phyloP scores from a whole-genome alignment of 192 early-diverging fungal species.

The Fimicolochytrium jonesii region DNA sequence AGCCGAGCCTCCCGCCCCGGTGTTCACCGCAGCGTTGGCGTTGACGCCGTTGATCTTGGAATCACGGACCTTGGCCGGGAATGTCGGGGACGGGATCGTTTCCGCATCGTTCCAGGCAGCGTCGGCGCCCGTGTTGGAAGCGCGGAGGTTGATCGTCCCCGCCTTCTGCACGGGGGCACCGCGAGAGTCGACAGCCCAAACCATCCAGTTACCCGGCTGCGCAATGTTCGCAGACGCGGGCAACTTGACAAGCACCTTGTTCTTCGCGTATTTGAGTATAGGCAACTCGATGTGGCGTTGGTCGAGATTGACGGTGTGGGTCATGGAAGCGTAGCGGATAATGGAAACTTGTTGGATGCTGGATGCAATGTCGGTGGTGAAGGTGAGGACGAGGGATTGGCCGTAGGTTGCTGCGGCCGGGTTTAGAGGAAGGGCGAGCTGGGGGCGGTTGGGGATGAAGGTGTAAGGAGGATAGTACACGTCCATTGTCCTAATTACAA shows the following conservation, averaged over 20 bases:
- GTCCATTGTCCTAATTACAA: too few species aligned
- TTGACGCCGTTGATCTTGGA: too few species aligned
- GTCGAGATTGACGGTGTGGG: conserved; percentile 22
- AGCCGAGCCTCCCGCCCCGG: too few species aligned
- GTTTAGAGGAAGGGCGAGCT: not conserved
- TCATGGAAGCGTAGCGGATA: conserved; percentile 20
- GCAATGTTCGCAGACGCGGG: conserved; percentile 4
- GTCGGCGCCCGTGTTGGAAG: not conserved
- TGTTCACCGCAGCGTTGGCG: too few species aligned
- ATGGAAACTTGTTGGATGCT: conserved; percentile 9
- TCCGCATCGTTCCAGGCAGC: not conserved
- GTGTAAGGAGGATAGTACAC: conserved; percentile 7
- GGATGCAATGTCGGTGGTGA: not conserved
- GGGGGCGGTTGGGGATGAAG: conserved; percentile 32
- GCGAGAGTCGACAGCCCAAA: conserved; percentile 6
- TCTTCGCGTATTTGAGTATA: conserved; percentile 12
- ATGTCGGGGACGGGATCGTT: not conserved
- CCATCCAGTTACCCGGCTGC: conserved; percentile 19
- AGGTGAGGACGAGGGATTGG: conserved; percentile 5
- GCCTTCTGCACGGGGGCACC: conserved; percentile 8
- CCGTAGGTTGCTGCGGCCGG: not conserved
- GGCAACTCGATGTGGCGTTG: conserved; percentile 12
- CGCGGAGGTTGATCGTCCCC: not conserved
- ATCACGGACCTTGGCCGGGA: too few species aligned
- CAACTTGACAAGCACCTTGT: conserved; percentile 2